phyloP scores from a whole-genome alignment of 2,329 filamentous ascomycete genomes.

The Colletotrichum filicis region DNA sequence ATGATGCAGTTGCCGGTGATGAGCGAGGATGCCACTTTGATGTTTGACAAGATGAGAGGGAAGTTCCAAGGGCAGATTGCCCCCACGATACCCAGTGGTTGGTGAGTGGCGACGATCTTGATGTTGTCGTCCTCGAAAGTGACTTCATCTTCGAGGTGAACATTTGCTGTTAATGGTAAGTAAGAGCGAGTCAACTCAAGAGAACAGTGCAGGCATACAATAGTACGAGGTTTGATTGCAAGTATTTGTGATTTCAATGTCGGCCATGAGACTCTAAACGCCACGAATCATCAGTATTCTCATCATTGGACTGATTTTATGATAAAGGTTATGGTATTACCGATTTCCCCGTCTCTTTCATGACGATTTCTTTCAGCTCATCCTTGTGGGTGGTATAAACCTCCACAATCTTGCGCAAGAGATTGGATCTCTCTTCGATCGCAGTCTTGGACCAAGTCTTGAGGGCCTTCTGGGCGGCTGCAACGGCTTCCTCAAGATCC shows the following conservation, averaged over 20 bases:
- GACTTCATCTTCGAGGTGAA: constrained; percentile 56
- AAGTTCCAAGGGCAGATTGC: constrained; percentile 73
- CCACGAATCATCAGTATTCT: neutral
- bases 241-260: constrained; percentile 50
- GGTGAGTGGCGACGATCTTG: constrained; percentile 53
- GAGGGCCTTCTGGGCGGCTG: constrained; percentile 57
- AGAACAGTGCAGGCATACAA: constrained; percentile 38
- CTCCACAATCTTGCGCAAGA: constrained; percentile 52
- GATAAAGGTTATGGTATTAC: constrained; percentile 35
- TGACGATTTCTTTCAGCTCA: constrained; percentile 56
- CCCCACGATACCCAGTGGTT: constrained; percentile 60
- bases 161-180: constrained; percentile 39
- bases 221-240: constrained; percentile 51
- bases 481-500: constrained; percentile 58
- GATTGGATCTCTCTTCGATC: constrained; percentile 53
- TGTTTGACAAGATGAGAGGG: constrained; percentile 56
- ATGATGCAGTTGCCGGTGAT: constrained; percentile 65
- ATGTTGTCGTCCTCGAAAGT: constrained; percentile 57
- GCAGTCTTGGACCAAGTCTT: constrained; percentile 57
- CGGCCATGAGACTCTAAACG: constrained; percentile 43
- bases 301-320: neutral
- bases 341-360: constrained; percentile 64
- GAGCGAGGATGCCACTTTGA: constrained; percentile 62
- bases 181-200: neutral
- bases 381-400: constrained; percentile 51